Conservation (phyloP, 2,329 filamentous ascomycete species). For the Trichoderma aggressivum region DNA sequence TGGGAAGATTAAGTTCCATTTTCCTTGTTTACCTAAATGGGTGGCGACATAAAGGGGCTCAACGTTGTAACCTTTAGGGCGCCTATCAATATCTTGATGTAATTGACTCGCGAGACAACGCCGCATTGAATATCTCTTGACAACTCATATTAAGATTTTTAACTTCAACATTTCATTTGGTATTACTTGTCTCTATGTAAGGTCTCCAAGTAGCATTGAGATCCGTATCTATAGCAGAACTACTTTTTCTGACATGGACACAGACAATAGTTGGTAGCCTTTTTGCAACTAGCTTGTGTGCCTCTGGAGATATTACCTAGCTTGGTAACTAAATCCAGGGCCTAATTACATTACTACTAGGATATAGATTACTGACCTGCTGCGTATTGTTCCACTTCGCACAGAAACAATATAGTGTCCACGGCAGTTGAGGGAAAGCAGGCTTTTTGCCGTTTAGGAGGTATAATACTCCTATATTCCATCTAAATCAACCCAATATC, state of each 20-base stretch:
- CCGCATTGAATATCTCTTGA: background rate
- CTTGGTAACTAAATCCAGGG: background rate
- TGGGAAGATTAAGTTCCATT: background rate
- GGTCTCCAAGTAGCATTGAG: background rate
- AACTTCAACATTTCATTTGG: background rate
- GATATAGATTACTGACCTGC: background rate
- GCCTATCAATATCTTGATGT: background rate
- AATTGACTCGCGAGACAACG: background rate
- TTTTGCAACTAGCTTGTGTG: background rate
- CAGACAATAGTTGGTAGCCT: background rate
- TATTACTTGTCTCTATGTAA: background rate
- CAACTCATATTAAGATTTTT: background rate
- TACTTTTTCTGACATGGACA: background rate
- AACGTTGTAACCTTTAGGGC: background rate
- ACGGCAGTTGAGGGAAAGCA: background rate
- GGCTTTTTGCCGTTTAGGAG: background rate
- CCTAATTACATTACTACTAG: background rate
- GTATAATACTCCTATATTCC: background rate
- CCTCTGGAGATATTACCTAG: background rate
- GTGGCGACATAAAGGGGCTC: background rate
- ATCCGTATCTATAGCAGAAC: background rate
- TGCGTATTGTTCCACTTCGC: background rate
- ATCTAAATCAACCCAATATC: background rate
- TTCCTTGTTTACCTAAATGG: background rate
- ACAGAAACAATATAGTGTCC: background rate